These are phyloP conservation scores for Gaertneriomyces semiglobifer DNA, from an alignment of 192 early-diverging fungal genomes.

Conservation along the genomic window DNA sequence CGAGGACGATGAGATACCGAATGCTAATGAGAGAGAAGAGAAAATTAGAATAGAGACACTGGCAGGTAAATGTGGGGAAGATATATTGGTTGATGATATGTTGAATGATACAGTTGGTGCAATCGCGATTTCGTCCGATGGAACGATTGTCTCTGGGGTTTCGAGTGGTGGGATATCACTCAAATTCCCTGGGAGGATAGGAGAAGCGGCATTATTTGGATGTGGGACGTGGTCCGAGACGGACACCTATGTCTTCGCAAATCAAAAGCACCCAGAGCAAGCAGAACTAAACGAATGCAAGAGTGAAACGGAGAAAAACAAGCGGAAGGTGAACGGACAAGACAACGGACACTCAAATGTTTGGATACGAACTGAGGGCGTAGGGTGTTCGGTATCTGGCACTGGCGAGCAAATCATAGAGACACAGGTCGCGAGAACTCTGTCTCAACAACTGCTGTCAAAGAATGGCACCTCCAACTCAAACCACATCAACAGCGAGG, in stretches of 20 bases:
- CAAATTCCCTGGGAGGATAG: slow-evolving; percentile 77
- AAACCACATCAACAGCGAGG: no score
- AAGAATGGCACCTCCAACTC: no score
- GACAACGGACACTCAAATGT: no score
- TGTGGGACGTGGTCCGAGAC: slow-evolving; percentile 76
- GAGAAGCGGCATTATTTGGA: slow-evolving; percentile 84
- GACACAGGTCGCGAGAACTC: slow-evolving; percentile 56
- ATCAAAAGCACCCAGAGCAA: not conserved
- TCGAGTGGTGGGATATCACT: slow-evolving; percentile 85
- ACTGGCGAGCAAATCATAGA: slow-evolving; percentile 86
- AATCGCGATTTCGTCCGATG: slow-evolving; percentile 64
- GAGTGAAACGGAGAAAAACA: no score
- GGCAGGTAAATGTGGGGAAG: not conserved
- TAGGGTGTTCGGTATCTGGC: slow-evolving; percentile 64
- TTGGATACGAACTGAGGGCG: slow-evolving; percentile 7
- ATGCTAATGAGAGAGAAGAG: not conserved
- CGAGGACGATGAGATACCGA: not conserved
- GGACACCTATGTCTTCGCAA: slow-evolving; percentile 1
- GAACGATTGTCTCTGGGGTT: slow-evolving; percentile 68
- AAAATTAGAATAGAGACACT: not conserved
- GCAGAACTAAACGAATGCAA: no score
- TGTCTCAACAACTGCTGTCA: no score
- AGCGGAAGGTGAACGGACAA: no score
- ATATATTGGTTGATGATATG: not conserved
- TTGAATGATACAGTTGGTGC: slow-evolving; percentile 83